These are phyloP conservation scores for Pleurotus tuoliensis DNA, from an alignment of 768 basidiomycete species.

Conservation along the genomic window DNA sequence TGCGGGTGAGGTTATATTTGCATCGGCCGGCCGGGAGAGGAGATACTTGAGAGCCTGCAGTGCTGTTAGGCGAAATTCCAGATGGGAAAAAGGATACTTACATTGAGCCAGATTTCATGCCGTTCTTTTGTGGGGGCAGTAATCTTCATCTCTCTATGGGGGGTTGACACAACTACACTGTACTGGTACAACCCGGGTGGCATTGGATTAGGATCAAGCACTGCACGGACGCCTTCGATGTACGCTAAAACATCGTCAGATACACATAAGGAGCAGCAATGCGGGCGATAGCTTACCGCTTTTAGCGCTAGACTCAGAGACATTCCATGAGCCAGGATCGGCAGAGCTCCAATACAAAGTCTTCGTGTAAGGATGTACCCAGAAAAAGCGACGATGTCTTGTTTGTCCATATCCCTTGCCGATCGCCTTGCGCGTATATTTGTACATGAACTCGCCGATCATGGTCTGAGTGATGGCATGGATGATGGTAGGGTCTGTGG, in stretches of 20 bases:
- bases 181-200: constrained; percentile 92
- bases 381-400: constrained; percentile 94
- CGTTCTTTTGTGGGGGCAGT: constrained; percentile 95
- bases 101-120: constrained; percentile 96
- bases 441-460: constrained; percentile 98
- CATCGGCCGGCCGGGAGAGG: constrained; percentile 62
- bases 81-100: constrained; percentile 32
- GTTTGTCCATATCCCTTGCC: constrained; percentile 89
- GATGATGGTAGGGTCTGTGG: constrained; percentile 87
- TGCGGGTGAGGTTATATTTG: constrained; percentile 33
- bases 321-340: constrained; percentile 86
- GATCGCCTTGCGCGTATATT: constrained; percentile 88
- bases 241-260: constrained; percentile 55
- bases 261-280: constrained; percentile 3
- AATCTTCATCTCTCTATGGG: constrained; percentile 96
- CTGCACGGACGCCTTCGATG: constrained; percentile 86
- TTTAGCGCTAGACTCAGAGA: constrained; percentile 92
- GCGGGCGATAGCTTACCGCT: constrained; percentile 65
- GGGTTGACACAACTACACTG: constrained; percentile 89
- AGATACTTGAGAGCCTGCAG: constrained; percentile 87
- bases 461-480: constrained; percentile 99
- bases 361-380: constrained; percentile 99
- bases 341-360: constrained; percentile 96
- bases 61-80: constrained; percentile 10
- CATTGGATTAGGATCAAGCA: constrained; percentile 95